Evolutionary conservation across 139 green algal species (phyloP), one percentile per base, ranked within the genome.

Genomic region (Chlamydomonas sp.): DNA sequence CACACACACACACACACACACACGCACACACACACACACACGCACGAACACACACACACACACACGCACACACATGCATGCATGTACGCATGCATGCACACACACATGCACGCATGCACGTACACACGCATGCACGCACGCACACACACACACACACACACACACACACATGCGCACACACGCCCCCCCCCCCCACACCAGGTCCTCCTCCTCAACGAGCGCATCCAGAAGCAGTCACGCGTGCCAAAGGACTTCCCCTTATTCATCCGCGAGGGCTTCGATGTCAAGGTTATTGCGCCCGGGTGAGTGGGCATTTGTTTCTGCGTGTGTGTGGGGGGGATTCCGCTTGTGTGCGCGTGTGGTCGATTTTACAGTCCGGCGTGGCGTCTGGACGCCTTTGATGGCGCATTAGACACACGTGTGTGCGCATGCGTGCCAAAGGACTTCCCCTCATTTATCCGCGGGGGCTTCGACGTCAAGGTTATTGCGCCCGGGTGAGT

Each of bases 391-490:
- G 34, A 8, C 30, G 10, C 30, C 30, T 20, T 26, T 64, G 24
- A 64, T 26, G 20, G 24, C 34, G 16, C 34, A 22, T 36, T 22
- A 64, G 54, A 30, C n/a, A n/a, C n/a, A n/a, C n/a, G n/a, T n/a
- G n/a, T n/a, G n/a, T n/a, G n/a, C n/a, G n/a, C 96, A 71, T 83
- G 82, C 8, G 88, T 80, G 1, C 89, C 90, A 0, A 20, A 38
- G 1, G 88, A 85, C 20, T 97, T 97, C 64, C 92, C 92, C 0
- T 70, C 48, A 0, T 97, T 97, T 71, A 75, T 97, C 3, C 75
- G 90, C 3, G 78, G 92, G 63, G 94, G 94, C 24, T 98, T 92
- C 73, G 79, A 98, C 54, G 88, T 98, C 71, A 88, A 82, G 28
- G 71, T 91, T 2, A 57, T 90, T 1, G 84, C 60, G 28, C 10